These are phyloP conservation scores for Sherardia arvensis DNA, from an alignment of 257 asterid species.

Conservation along the genomic window DNA sequence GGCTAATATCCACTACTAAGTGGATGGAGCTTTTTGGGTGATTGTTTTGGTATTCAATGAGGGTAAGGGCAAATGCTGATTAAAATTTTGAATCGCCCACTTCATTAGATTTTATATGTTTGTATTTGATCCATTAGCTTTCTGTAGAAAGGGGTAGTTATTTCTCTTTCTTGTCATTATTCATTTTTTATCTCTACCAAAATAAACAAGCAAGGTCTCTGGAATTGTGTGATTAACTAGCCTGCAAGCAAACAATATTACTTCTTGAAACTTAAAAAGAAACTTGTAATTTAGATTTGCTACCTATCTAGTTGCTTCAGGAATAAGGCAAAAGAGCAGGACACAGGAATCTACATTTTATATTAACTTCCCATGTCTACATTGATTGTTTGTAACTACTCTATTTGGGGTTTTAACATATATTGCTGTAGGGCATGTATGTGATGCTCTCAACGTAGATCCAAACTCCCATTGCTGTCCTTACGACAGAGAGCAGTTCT, in stretches of 20 bases:
- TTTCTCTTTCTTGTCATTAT: background rate
- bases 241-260: background rate
- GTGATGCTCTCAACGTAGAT: constrained; percentile 65
- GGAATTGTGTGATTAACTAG: background rate
- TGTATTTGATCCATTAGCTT: background rate
- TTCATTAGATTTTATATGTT: background rate
- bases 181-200: background rate
- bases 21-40: too few species aligned
- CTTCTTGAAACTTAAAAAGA: background rate
- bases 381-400: background rate
- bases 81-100: background rate
- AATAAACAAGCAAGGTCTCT: background rate
- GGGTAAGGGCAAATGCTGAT: background rate
- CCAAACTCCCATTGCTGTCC: constrained; percentile 68
- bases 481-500: constrained; percentile 48
- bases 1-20: too few species aligned
- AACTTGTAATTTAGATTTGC: background rate
- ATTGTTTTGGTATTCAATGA: background rate
- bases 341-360: background rate
- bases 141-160: background rate
- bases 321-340: background rate
- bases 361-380: background rate
- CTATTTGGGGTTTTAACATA: background rate
- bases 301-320: background rate
- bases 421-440: constrained; percentile 59